These are phyloP conservation scores for Primulina eburnea DNA, from an alignment of 257 asterid genomes.

Conservation along the genomic window DNA sequence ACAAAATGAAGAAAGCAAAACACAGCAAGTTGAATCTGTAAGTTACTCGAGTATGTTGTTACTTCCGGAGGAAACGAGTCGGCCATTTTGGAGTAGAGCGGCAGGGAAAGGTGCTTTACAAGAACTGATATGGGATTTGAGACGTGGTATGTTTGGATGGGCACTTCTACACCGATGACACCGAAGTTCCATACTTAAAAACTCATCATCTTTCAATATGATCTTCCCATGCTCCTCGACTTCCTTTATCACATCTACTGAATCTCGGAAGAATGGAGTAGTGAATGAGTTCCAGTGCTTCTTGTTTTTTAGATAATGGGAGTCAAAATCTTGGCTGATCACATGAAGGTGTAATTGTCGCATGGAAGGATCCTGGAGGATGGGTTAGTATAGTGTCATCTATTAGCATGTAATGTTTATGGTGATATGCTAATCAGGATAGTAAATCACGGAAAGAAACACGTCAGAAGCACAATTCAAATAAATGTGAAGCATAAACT, in stretches of 20 bases:
- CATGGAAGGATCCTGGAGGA: slow-evolving; percentile 78
- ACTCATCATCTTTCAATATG: slow-evolving; percentile 32
- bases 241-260: slow-evolving; percentile 72
- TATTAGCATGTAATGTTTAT: background rate
- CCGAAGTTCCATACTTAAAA: slow-evolving; percentile 58
- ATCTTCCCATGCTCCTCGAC: slow-evolving; percentile 47
- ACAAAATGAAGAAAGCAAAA: too few species aligned
- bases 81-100: slow-evolving; percentile 47
- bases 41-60: background rate
- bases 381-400: slow-evolving; percentile 7
- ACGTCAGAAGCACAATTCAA: too few species aligned
- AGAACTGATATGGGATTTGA: slow-evolving; percentile 62
- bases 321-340: slow-evolving; percentile 87
- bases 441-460: background rate
- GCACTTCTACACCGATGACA: slow-evolving; percentile 87
- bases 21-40: too few species aligned
- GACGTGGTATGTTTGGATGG: slow-evolving; percentile 80
- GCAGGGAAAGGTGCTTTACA: slow-evolving; percentile 66
- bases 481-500: too few species aligned
- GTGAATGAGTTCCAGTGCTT: slow-evolving; percentile 94
- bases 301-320: slow-evolving; percentile 71
- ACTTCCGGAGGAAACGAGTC: slow-evolving; percentile 39
- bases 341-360: slow-evolving; percentile 91
- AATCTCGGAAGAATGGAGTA: slow-evolving; percentile 75
- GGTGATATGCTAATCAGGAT: background rate